phyloP scores from a whole-genome alignment of 2,329 filamentous ascomycete species.

The Zarea fungicola region DNA sequence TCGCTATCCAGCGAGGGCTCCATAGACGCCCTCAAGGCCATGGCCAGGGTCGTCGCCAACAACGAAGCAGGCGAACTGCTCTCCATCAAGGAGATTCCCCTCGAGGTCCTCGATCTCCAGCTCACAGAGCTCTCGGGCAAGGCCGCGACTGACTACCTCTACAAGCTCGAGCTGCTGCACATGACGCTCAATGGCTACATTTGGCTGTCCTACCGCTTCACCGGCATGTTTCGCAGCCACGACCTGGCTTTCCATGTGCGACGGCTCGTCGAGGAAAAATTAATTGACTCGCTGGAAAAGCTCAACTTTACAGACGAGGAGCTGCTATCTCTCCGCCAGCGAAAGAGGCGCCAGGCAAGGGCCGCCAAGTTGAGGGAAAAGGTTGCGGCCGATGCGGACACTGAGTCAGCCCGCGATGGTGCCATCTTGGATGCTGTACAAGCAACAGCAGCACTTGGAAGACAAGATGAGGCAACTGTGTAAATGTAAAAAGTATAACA shows the following conservation, averaged over 20 bases:
- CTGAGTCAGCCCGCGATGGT: background rate
- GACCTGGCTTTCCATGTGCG: conserved; percentile 76
- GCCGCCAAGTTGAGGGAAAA: background rate
- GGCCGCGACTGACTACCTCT: conserved; percentile 51
- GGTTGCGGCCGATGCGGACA: conserved; percentile 3
- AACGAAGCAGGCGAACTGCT: conserved; percentile 64
- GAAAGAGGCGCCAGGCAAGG: conserved; percentile 19
- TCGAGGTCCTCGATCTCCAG: conserved; percentile 70
- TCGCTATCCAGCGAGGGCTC: conserved; percentile 45
- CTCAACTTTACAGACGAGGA: conserved; percentile 44
- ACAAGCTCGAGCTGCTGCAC: conserved; percentile 70
- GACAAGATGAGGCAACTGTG: background rate
- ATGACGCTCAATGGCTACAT: conserved; percentile 79
- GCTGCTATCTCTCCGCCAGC: conserved; percentile 23
- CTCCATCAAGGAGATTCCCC: conserved; percentile 62
- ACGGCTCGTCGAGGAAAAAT: conserved; percentile 67
- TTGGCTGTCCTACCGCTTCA: conserved; percentile 89
- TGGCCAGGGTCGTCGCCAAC: conserved; percentile 65
- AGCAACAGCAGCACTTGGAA: no score
- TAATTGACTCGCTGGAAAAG: conserved; percentile 44
- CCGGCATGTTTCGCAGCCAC: conserved; percentile 72
- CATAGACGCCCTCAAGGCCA: conserved; percentile 50
- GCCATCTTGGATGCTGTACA: background rate
- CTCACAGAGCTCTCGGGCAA: conserved; percentile 30
- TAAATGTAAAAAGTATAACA: background rate